Evolutionary conservation across 257 asterid species (phyloP), one percentile per base, ranked within the genome.

Genomic region (Solanum bukasovii): DNA sequence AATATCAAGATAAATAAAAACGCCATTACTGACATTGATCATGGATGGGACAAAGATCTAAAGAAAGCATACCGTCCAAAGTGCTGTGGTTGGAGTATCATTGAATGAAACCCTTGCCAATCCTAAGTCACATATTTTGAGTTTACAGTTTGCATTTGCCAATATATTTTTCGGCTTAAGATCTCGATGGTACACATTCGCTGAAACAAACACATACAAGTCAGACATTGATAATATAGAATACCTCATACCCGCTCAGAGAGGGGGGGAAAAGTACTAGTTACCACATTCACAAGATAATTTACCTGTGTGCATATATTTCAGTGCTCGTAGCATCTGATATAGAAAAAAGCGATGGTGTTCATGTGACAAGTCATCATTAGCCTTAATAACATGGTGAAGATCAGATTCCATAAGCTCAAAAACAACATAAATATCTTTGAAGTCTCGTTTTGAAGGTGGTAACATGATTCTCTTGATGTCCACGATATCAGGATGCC

Each of bases 361-460:
- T 88, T 96, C 99, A 34, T 91, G 95, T 33, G 99, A 95, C 94
- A 96, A 92, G 89, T 96, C 99, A 87, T 94, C 98, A 92, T 96
- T 96, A 87, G 99, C 98, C 91, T 96, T 96, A 87, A 96, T 93
- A 87, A 96, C 99, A 92, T 96, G 99, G 89, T 96, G 99, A 87
- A 96, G 99, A 91, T 96, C 99, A 18, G 99, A 96, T 89, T 96
- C 99, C 99, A 96, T 96, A 73, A 96, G 98, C 95, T 96, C 98
- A 65, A 96, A 96, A 75, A 96, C 98, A 84, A 96, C 98, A 89
- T 92, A 96, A 73, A 96, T 95, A 88, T 96, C 98, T 90, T 89
- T 93, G 92, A 95, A 96, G 87, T 96, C 99, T 42, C 98, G 91
- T 86, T 92, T 93, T 34, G 99, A 94, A 79, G 98, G 98, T 84